Base-by-base conservation (phyloP, 805 yeast species). In the Saccharomycopsis oosterbeekiorum region DNA sequence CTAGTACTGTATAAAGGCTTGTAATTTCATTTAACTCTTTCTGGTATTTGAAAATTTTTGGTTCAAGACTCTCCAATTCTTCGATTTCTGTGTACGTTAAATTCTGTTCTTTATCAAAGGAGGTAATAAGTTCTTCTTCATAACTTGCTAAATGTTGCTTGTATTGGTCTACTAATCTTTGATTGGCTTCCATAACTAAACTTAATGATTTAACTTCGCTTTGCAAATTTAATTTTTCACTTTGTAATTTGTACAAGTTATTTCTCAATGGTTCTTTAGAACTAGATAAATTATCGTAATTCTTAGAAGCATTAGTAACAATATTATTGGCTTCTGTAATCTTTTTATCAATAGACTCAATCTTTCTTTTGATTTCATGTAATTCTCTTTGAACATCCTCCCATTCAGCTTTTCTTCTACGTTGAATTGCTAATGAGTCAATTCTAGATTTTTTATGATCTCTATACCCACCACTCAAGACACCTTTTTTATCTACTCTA, bases 391-490 rank as follows among this genome's bases (percentile, higher is more conserved):
- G 76, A 6, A 77, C 69, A 2, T 70, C 70, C n/a, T 70, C 77
- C 17, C 80, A 74, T 53, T 83, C 84, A 2, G 71, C 70, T 51
- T 76, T 80, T 69, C 86, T 83, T 60, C 74, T 78, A 14, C 80
- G 77, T 65, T 87, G 79, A 14, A 74, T 70, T 59, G 83, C 83
- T 67, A 89, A 76, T 1, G 86, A 81, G 66, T 90, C 96, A 56
- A 92, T 72, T 67, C 96, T 79, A 0, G 90, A 85, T 59, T 75
- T 77, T 62, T 81, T 81, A 66, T 78, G 80, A 67, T 89, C 94
- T 66, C 88, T 80, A 68, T 80, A 89, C 57, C 98, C 98, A 72
- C 98, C 98, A 26, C 89, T 84, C 55, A 94, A 71, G 1, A 87
- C 88, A 71, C 99, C 99, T 65, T 78, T 82, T 56, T 83, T 84